phyloP scores from a whole-genome alignment of 2,329 filamentous ascomycete species.

The Exophiala sp. region DNA sequence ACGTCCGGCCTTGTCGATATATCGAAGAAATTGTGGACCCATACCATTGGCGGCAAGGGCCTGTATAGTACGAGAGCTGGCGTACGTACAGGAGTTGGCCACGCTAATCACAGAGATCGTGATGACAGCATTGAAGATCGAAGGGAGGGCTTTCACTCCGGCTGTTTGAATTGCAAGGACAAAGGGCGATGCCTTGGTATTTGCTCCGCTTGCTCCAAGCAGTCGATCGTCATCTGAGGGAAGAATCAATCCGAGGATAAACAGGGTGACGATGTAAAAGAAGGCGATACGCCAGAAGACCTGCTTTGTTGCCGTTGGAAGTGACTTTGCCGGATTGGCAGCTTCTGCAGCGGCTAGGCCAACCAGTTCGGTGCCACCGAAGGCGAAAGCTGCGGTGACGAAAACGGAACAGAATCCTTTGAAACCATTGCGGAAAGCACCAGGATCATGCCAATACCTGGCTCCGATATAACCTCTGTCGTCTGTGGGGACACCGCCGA shows the following conservation, averaged over 20 bases:
- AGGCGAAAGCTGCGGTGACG: constrained; percentile 49
- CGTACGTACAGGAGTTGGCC: constrained; percentile 54
- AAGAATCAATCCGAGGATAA: constrained; percentile 43
- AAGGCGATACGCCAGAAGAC: constrained; percentile 48
- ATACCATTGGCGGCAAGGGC: constrained; percentile 58
- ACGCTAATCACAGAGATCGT: constrained; percentile 56
- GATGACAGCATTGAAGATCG: constrained; percentile 58
- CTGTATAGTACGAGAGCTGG: constrained; percentile 53
- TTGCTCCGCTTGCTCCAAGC: constrained; percentile 35
- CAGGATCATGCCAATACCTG: constrained; percentile 52
- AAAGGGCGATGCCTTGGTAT: constrained; percentile 53
- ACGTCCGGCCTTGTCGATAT: constrained; percentile 41
- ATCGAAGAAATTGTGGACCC: constrained; percentile 50
- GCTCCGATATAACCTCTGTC: constrained; percentile 33
- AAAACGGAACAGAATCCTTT: constrained; percentile 53
- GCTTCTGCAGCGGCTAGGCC: constrained; percentile 50
- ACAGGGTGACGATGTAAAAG: constrained; percentile 45
- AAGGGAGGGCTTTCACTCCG: constrained; percentile 55
- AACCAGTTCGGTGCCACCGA: constrained; percentile 48
- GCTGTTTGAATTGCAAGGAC: constrained; percentile 59
- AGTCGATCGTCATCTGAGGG: constrained; percentile 37
- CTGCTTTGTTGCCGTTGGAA: constrained; percentile 46
- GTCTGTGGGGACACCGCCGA: constrained; percentile 38
- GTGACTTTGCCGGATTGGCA: constrained; percentile 45
- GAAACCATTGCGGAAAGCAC: constrained; percentile 45